These are phyloP conservation scores for Ceratocystis lukuohia DNA, from an alignment of 2,329 filamentous ascomycete genomes.

Conservation along the genomic window DNA sequence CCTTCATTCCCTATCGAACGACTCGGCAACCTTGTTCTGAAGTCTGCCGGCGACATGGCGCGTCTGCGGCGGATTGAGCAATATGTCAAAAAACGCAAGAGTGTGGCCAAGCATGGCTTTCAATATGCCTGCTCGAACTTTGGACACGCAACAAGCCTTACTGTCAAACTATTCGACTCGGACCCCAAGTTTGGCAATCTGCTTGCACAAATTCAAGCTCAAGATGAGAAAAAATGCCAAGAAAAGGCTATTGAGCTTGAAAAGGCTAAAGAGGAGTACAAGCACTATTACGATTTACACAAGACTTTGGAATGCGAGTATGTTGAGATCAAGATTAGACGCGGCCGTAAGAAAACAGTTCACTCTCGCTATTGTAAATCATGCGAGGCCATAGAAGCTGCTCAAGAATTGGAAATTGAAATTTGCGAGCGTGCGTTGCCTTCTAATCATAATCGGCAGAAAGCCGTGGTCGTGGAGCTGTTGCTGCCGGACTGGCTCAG, in stretches of 20 bases:
- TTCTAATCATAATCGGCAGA: slow-evolving; percentile 22
- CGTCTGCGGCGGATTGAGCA: slow-evolving; percentile 34
- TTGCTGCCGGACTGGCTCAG: slow-evolving; percentile 25
- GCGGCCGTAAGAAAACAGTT: neutral
- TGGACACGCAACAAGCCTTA: neutral
- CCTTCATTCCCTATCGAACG: slow-evolving; percentile 31
- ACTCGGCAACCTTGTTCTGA: slow-evolving; percentile 35
- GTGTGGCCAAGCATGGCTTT: neutral
- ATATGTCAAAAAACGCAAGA: slow-evolving; percentile 25
- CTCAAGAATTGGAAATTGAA: slow-evolving; percentile 31
- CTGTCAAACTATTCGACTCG: neutral
- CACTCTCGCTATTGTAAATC: neutral
- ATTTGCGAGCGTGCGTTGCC: slow-evolving; percentile 47
- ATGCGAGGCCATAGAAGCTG: slow-evolving; percentile 20
- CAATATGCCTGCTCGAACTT: neutral
- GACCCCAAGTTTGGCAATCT: neutral
- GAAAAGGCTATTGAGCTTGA: neutral
- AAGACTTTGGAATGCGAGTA: neutral
- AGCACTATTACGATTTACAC: neutral
- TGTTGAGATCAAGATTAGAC: neutral
- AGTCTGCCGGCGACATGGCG: slow-evolving; percentile 32
- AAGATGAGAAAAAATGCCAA: neutral
- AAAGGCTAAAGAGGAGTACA: neutral
- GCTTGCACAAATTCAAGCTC: neutral
- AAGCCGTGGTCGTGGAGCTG: slow-evolving; percentile 42